A percentile compares a stretch with the other conserved stretches of the same genome.
Conservation (phyloP, 495 filamentous ascomycete genomes). For the Tuber indicum region DNA sequence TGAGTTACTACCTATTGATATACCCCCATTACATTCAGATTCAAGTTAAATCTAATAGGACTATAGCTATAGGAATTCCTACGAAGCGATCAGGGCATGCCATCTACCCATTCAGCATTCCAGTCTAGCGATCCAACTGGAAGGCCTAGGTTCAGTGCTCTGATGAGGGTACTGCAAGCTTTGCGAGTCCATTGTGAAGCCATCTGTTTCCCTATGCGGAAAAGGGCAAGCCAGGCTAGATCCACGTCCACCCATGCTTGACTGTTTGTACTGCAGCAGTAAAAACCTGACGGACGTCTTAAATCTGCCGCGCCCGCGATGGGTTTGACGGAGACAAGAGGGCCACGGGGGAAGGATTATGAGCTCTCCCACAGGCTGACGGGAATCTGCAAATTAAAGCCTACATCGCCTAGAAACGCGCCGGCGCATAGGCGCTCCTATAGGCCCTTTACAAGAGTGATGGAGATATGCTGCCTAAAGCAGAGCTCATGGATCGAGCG, state of each 20-base stretch:
- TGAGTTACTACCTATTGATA: slow-evolving; percentile 53
- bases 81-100: slow-evolving; percentile 72
- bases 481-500: slow-evolving; percentile 61
- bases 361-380: slow-evolving; percentile 50
- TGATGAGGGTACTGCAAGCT: slow-evolving; percentile 65
- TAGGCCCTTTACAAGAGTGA: slow-evolving; percentile 58
- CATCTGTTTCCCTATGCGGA: slow-evolving; percentile 66
- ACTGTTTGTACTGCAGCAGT: background rate
- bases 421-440: slow-evolving; percentile 68
- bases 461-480: slow-evolving; percentile 53
- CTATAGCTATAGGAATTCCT: slow-evolving; percentile 66
- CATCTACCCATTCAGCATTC: slow-evolving; percentile 69
- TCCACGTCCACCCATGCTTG: too few relatives aligned
- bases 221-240: slow-evolving; percentile 45
- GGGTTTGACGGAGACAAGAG: slow-evolving; percentile 10
- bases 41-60: slow-evolving; percentile 1
- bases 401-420: slow-evolving; percentile 66
- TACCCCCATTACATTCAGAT: background rate
- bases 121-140: slow-evolving; percentile 62
- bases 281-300: background rate
- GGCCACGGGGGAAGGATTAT: slow-evolving; percentile 21
- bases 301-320: background rate
- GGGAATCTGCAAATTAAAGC: slow-evolving; percentile 58
- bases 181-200: slow-evolving; percentile 59
- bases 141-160: slow-evolving; percentile 64